Base-by-base conservation (phyloP, 1,284 basidiomycete genomes). In the Marasmius sp. region DNA sequence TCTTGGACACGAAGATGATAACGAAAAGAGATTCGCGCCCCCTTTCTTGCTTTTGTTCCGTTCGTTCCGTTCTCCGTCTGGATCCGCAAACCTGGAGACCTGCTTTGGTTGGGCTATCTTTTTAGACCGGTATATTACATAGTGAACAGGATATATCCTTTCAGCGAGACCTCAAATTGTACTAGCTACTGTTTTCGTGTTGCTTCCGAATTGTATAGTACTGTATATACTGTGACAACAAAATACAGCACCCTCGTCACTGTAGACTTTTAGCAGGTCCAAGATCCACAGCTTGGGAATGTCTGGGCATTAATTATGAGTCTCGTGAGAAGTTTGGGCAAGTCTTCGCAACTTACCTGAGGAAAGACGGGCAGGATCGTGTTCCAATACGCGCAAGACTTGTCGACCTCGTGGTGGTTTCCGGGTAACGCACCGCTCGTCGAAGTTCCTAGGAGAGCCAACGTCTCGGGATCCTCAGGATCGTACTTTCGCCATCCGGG, bases 331-430 rank as follows among this genome's bases (percentile, higher is more conserved):
- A 14, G 9, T 38, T 20, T 34, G 4, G 50, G 10, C 52, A 6
- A 36, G 33, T 14, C 27, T 27, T 6, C 56, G 34, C 11, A 14
- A 33, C 56, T 14, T 56, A 70, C 71, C 67, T 72, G 69, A n/a
- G 72, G 72, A 48, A 66, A 75, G 18, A 68, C 66, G 6, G 72
- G 71, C 36, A 74, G 62, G 18, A 75, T 57, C 18, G 66, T 66
- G 54, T 75, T 72, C 73, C 73, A 75, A 53, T 73, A 73, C 1
- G 63, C 61, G 51, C 73, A 75, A 6, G 70, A 69, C 11, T 63
- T 57, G 62, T 75, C 72, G 1, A 66, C 66, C 16, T 45, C 51
- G 11, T 67, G 50, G 59, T 74, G 72, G 45, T 75, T 68, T 14
- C 72, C 73, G 6, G 68, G 64, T 37, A 69, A 63, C n/a, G 69